Base-by-base conservation (phyloP, 1,139 yeast genomes). In the Suhomyces bokatorum region DNA sequence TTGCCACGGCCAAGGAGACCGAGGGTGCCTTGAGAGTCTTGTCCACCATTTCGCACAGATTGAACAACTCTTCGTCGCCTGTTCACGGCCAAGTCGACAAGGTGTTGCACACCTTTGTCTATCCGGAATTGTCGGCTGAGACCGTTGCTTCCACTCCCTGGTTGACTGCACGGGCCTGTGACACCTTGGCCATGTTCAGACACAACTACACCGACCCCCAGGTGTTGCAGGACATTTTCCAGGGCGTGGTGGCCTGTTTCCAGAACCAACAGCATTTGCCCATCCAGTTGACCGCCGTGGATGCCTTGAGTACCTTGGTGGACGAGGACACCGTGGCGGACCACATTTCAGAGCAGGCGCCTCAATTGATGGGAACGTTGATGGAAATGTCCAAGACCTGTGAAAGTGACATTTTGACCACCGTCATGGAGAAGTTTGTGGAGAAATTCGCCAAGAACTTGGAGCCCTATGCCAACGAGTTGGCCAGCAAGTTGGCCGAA, bases 161-260 rank as follows among this genome's bases (percentile, higher is more conserved):
- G 75, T 66, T 79, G 46, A 73, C 79, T 32, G 80, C 82, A 2
- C 67, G 83, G 55, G 81, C 83, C 15, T 77, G 82, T 59, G 83
- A 78, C 52, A 75, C 81, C 10, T 59, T 78, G 43, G 78, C 82
- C 4, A 66, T 75, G 63, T 73, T 76, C 46, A 56, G 61, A 26
- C 67, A 69, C 52, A 62, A 64, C 32, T 78, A 72, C 51, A 54
- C 61, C 26, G 79, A 77, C 50, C 59, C 62, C 42, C 59, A 65
- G 36, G 66, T 75, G 3, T 66, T 77, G 50, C 72, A 73, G 46
- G 68, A 67, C 17, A 66, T 78, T 22, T 78, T 73, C 60, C 70
- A 71, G 45, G 77, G 71, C 3, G 69, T 76, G 26, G 70, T 73
- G 35, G 55, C 53, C 16, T 75, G 80, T 54, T 77, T 77, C 60